Evolutionary conservation across 257 asterid species (phyloP), one percentile per base, ranked within the genome.

Genomic region (Linaria vulgaris): DNA sequence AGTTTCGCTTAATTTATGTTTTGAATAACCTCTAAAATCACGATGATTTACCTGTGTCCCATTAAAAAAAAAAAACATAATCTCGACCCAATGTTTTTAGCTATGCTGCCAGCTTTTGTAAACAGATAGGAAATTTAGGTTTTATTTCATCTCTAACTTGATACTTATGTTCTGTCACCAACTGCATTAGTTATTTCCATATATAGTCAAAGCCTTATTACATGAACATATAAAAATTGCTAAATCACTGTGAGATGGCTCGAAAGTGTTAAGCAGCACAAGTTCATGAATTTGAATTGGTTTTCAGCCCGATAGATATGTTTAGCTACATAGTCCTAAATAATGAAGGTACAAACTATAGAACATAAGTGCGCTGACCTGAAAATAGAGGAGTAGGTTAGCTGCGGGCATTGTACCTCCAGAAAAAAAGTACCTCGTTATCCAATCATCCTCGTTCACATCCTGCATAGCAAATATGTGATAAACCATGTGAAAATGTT

Each of bases 331-430:
- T 34, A 22, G 10, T 45, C 68, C 12, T 46, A 9, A 23, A 0
- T n/a, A 63, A 53, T 4, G 58, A 51, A 70, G 12, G 22, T 24
- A 47, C 3, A 16, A 23, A 3, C 20, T 12, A 5, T 19, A 12
- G 17, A 3, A 25, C 12, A 25, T 9, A 12, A 25, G 21, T 0
- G n/a, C 9, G 52, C 74, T 83, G 38, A 85, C 97, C 90, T 92
- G 99, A 78, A 87, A 92, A 79, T 92, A 92, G n/a, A 92, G 95
- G 63, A 92, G 96, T 71, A 89, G 74, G 70, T 85, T 80, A 51
- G 96, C 96, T 0, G 96, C 78, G 53, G 97, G 96, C 95, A 92
- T 92, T 56, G 95, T 92, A 53, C 98, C 98, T 25, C 99, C 96
- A 4, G 85, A 73, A 61, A 92, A 92, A 87, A 89, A 92, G 76